phyloP scores from a whole-genome alignment of 805 yeast species.

The Hagleromyces aurorensis region DNA sequence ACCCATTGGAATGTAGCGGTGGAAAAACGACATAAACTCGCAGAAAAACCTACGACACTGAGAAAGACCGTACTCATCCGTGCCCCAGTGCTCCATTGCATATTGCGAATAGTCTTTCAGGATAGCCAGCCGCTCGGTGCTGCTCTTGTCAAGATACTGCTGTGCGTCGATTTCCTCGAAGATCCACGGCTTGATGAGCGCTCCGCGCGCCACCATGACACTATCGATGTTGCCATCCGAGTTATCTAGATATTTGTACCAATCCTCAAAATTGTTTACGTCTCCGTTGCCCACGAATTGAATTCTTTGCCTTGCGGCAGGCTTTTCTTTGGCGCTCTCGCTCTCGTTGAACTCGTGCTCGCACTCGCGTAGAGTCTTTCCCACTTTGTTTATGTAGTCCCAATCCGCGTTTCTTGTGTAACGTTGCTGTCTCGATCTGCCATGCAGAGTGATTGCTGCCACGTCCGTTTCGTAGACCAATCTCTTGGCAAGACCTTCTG shows the following conservation, averaged over 20 bases:
- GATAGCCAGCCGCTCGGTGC: constrained; percentile 81
- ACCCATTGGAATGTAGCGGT: constrained; percentile 91
- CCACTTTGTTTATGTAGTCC: constrained; percentile 76
- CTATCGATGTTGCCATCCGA: constrained; percentile 68
- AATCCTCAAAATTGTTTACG: constrained; percentile 76
- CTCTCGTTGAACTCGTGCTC: constrained; percentile 49
- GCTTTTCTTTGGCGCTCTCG: constrained; percentile 53
- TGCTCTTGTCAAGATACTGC: constrained; percentile 83
- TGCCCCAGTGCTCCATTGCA: constrained; percentile 96
- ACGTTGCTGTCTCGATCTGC: constrained; percentile 93
- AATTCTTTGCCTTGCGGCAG: constrained; percentile 49
- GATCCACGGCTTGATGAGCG: constrained; percentile 97
- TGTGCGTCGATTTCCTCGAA: constrained; percentile 89
- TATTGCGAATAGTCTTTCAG: constrained; percentile 60
- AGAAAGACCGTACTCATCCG: constrained; percentile 90
- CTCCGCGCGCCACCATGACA: constrained; percentile 97
- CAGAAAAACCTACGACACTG: constrained; percentile 85
- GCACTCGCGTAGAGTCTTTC: constrained; percentile 53
- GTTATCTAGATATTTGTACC: constrained; percentile 59
- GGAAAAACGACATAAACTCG: constrained; percentile 90
- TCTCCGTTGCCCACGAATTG: constrained; percentile 95
- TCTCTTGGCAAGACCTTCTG: constrained; percentile 65
- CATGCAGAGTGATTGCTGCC: constrained; percentile 89
- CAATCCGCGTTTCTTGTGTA: constrained; percentile 90
- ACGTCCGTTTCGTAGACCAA: constrained; percentile 72